A percentile compares a stretch with the other conserved stretches of the same genome.
Evolutionary conservation across 805 yeast species (phyloP).

Genomic region (Candida odintsovae): DNA sequence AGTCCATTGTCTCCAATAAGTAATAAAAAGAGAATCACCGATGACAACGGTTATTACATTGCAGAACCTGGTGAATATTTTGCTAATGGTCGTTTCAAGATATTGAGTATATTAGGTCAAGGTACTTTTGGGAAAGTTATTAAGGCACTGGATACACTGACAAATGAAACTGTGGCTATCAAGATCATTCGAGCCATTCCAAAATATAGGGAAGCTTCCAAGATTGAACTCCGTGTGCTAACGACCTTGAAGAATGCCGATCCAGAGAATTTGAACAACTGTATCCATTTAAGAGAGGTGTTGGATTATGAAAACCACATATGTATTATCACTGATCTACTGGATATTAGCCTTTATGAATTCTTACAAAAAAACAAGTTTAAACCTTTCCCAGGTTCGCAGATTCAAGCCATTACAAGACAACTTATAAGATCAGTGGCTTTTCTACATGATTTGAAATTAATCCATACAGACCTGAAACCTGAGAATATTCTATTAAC

Average conservation of each 20-base stretch:
- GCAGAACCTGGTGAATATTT: constrained; percentile 52
- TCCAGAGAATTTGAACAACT: constrained; percentile 58
- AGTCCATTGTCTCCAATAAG: constrained; percentile 19
- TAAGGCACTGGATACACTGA: constrained; percentile 65
- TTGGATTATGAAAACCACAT: constrained; percentile 92
- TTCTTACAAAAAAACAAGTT: constrained; percentile 80
- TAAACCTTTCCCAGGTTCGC: constrained; percentile 90
- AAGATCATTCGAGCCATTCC: constrained; percentile 90
- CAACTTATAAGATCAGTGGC: constrained; percentile 84
- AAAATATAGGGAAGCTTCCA: constrained; percentile 92
- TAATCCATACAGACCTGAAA: constrained; percentile 93
- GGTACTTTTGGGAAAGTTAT: constrained; percentile 93
- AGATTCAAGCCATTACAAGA: constrained; percentile 80
- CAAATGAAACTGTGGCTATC: constrained; percentile 64
- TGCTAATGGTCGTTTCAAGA: constrained; percentile 67
- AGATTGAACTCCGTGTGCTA: constrained; percentile 82
- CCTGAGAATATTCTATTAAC: constrained; percentile 79
- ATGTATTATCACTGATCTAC: constrained; percentile 84
- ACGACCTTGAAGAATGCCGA: constrained; percentile 66
- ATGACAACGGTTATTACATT: constrained; percentile 63
- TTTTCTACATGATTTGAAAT: constrained; percentile 80
- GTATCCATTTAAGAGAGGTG: constrained; percentile 83
- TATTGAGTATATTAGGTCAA: constrained; percentile 71
- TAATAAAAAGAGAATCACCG: constrained; percentile 12
- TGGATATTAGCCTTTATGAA: constrained; percentile 83